Conservation (phyloP, 2,329 filamentous ascomycete genomes). For the Penicillium decumbens region DNA sequence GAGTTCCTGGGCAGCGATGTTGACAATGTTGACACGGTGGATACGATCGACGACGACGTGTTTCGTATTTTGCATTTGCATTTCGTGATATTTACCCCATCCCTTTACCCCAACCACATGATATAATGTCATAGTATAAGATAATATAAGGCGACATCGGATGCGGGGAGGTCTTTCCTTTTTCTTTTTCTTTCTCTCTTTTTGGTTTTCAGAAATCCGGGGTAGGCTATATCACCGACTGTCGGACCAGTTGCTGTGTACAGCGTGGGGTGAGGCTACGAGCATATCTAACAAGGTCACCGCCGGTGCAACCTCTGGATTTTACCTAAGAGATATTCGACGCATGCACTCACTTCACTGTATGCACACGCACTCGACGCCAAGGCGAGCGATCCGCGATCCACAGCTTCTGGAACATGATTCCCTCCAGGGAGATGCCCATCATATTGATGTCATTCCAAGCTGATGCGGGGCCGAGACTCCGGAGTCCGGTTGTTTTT, state of each 20-base stretch:
- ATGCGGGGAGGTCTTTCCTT: background rate
- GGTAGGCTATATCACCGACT: background rate
- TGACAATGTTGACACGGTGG: background rate
- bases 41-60: background rate
- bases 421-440: background rate
- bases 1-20: background rate
- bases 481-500: background rate
- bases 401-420: constrained; percentile 27
- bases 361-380: constrained; percentile 7
- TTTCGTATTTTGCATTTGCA: too few species aligned
- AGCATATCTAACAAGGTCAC: background rate
- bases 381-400: constrained; percentile 25
- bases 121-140: background rate
- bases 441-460: constrained; percentile 22
- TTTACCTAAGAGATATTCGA: constrained; percentile 7
- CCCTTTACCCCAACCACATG: background rate
- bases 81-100: background rate
- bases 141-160: background rate
- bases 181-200: too few species aligned
- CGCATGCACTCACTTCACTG: background rate
- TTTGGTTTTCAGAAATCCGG: background rate
- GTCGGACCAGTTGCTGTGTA: constrained; percentile 4
- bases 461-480: background rate
- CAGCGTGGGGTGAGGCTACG: background rate
- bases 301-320: background rate